These are phyloP conservation scores for Phaeosphaeria sp. DNA, from an alignment of 2,329 filamentous ascomycete species.

Conservation along the genomic window DNA sequence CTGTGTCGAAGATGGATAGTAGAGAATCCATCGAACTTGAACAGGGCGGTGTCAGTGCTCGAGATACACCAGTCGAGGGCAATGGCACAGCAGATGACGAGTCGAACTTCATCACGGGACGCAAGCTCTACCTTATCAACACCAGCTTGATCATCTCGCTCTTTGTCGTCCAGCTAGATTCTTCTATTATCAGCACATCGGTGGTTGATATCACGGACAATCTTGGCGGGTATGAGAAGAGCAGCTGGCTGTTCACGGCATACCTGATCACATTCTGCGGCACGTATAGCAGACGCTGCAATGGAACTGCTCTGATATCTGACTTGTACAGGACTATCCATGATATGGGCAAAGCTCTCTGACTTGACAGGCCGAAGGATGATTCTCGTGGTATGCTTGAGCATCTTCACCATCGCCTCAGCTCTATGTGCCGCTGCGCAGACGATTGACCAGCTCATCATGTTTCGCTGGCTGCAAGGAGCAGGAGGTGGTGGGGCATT, in stretches of 20 bases:
- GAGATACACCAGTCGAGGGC: neutral
- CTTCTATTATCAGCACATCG: conserved; percentile 46
- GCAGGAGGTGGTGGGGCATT: conserved; percentile 43
- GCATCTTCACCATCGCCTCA: conserved; percentile 42
- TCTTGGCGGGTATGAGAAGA: conserved; percentile 40
- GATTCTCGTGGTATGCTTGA: conserved; percentile 24
- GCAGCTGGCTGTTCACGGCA: conserved; percentile 45
- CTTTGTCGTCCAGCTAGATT: conserved; percentile 35
- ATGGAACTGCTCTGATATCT: neutral
- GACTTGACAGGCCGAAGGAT: conserved; percentile 42
- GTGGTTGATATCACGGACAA: conserved; percentile 44
- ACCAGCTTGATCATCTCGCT: conserved; percentile 1
- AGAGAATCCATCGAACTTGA: neutral
- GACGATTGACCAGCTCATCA: conserved; percentile 40
- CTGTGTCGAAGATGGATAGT: neutral
- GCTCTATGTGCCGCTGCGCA: conserved; percentile 40
- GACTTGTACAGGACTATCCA: neutral
- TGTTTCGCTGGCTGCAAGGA: conserved; percentile 43
- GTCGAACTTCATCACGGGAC: conserved; percentile 4
- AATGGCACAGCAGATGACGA: neutral
- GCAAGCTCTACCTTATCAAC: conserved; percentile 6
- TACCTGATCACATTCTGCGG: conserved; percentile 46
- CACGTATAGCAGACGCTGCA: conserved; percentile 12
- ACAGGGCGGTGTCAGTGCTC: neutral
- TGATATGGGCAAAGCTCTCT: conserved; percentile 40